Conservation (phyloP, 768 basidiomycete species). For the Myochromella boudieri region DNA sequence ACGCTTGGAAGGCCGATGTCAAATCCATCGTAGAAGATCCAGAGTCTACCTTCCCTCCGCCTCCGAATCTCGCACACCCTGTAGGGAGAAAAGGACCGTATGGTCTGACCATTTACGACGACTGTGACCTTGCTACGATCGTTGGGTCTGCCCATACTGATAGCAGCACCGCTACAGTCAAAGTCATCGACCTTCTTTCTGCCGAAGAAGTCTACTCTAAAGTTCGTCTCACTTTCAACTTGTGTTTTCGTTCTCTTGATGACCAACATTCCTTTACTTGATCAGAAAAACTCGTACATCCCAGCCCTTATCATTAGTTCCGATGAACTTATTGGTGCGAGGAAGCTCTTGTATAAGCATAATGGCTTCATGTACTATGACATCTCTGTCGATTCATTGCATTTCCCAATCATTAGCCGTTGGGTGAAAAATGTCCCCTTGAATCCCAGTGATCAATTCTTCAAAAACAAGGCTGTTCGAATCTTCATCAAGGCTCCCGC, state of each 20-base stretch:
- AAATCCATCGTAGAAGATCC: neutral
- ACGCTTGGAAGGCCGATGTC: constrained; percentile 5
- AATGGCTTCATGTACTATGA: constrained; percentile 17
- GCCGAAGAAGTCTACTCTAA: constrained; percentile 10
- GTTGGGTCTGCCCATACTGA: neutral
- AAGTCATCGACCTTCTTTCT: constrained; percentile 10
- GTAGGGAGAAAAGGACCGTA: neutral
- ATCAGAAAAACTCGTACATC: constrained; percentile 7
- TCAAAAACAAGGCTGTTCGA: constrained; percentile 16
- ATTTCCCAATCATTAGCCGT: constrained; percentile 2
- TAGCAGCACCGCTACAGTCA: neutral
- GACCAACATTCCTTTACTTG: neutral
- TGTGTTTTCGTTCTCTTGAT: neutral
- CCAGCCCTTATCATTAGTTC: constrained; percentile 14
- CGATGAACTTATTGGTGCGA: constrained; percentile 11
- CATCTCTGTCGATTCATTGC: constrained; percentile 5
- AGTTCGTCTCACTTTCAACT: neutral
- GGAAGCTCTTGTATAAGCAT: constrained; percentile 1
- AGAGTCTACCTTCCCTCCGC: constrained; percentile 4
- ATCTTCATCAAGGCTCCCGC: constrained; percentile 12
- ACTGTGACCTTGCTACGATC: neutral
- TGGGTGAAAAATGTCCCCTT: constrained; percentile 5
- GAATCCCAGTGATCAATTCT: constrained; percentile 4
- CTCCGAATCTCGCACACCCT: neutral
- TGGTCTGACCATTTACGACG: neutral